Evolutionary conservation across 352 stramenopile species (phyloP), one percentile per base, ranked within the genome.

Genomic region (Globisporangium megalacanthum): DNA sequence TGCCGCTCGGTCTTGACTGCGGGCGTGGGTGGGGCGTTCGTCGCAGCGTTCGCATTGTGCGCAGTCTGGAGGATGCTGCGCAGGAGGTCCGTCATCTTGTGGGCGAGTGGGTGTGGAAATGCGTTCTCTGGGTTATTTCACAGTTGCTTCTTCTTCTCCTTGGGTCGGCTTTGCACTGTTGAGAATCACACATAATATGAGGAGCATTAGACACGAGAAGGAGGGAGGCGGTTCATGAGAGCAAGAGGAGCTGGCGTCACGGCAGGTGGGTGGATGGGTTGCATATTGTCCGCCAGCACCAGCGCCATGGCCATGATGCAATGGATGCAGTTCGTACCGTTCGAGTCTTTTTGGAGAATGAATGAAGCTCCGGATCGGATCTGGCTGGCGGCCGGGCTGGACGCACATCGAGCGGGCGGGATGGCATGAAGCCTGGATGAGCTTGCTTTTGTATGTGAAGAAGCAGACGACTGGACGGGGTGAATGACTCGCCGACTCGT

Each of bases 71-170:
- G 73, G 64, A 91, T 91, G 44, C 65, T 91, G 58, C 80, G 80
- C 53, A 91, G 82, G 42, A 88, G 88, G 37, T 91, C 80, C 14
- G 80, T 91, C 80, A 91, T 90, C n/a, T 61, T 58, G 52, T 61
- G 25, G 56, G 1, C 37, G 33, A 60, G 48, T 60, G 8, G 44
- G 36, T 29, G 11, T 7, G 11, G n/a, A 35, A 25, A 35, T 35
- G 8, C 9, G 13, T 20, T 56, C 14, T 52, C 47, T 39, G 35
- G 6, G 35, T 39, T 39, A 13, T 39, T 39, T 13, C 35, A 29
- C 25, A 4, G 25, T 29, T 29, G 35, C 35, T 39, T 39, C 10
- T 39, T 39, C 10, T 39, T 39, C 35, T 39, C 35, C 6, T 39
- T 13, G 35, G 6, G 35, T 39, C 2, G 6, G 35, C 35, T 39